These are phyloP conservation scores for Tetrahymena elliotti DNA, from an alignment of 73 alveolate species.

Conservation along the genomic window DNA sequence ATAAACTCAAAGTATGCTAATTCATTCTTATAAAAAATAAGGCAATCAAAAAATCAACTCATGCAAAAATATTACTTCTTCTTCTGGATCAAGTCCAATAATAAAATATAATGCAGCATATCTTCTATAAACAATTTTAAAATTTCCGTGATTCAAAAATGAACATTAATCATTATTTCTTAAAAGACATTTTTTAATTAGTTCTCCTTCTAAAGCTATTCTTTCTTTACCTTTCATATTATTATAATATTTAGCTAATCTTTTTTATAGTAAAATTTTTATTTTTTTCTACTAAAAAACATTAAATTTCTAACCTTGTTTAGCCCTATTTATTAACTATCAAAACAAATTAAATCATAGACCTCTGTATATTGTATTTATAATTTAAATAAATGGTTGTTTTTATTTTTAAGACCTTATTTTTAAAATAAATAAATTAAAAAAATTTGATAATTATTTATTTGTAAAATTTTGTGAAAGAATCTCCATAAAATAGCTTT, in stretches of 20 bases:
- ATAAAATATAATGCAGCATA: constrained; percentile 96
- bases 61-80: constrained; percentile 39
- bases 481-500: too few relatives aligned
- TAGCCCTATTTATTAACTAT: constrained; percentile 98
- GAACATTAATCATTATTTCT: constrained; percentile 89
- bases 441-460: too few relatives aligned
- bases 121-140: constrained; percentile 80
- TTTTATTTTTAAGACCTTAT: too few relatives aligned
- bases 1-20: constrained; percentile 92
- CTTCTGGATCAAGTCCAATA: constrained; percentile 67
- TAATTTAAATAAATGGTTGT: too few relatives aligned
- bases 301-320: constrained; percentile 66
- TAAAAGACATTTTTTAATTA: constrained; percentile 88
- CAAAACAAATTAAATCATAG: constrained; percentile 93
- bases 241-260: constrained; percentile 80
- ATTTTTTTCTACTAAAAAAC: not conserved
- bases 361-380: too few relatives aligned
- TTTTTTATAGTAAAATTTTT: not conserved
- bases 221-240: constrained; percentile 86
- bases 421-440: too few relatives aligned
- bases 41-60: not conserved
- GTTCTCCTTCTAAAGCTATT: constrained; percentile 93
- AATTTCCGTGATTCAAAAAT: constrained; percentile 93
- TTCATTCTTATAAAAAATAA: constrained; percentile 57
- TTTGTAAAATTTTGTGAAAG: too few relatives aligned